Conservation (phyloP, 1,284 basidiomycete species). For the Ceratobasidium sp. region DNA sequence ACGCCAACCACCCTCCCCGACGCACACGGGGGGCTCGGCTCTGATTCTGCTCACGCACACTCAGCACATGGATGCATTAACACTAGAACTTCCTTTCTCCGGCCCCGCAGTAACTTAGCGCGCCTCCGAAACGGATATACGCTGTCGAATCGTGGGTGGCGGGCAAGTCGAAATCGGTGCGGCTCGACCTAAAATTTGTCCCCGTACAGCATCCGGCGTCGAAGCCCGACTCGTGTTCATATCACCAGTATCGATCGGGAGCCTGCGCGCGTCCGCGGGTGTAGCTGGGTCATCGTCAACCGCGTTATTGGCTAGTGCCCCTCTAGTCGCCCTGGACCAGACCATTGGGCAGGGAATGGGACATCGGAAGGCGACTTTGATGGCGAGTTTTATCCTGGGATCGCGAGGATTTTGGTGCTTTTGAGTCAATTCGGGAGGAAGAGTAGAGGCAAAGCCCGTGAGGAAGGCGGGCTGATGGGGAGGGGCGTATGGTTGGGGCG, state of each 20-base stretch:
- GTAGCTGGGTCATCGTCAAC: slow-evolving; percentile 20
- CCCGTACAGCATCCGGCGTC: slow-evolving; percentile 31
- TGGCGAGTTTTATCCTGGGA: slow-evolving; percentile 41
- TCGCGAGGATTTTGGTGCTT: slow-evolving; percentile 31
- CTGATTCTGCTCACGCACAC: slow-evolving; percentile 90
- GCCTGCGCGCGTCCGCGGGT: too few species aligned
- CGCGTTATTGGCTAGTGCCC: slow-evolving; percentile 33
- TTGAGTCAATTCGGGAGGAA: slow-evolving; percentile 28
- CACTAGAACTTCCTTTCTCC: slow-evolving; percentile 61
- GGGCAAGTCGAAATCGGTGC: slow-evolving; percentile 42
- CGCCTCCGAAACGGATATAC: slow-evolving; percentile 47
- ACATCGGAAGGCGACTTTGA: slow-evolving; percentile 32
- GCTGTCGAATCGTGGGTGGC: slow-evolving; percentile 36
- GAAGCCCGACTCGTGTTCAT: slow-evolving; percentile 8
- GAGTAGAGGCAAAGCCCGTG: not conserved
- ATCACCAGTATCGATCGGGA: slow-evolving; percentile 19
- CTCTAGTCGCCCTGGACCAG: slow-evolving; percentile 29
- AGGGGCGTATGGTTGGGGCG: not conserved
- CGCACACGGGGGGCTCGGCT: slow-evolving; percentile 62
- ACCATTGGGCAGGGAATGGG: slow-evolving; percentile 2
- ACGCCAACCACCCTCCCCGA: too few species aligned
- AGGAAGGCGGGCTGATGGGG: not conserved
- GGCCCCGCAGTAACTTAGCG: slow-evolving; percentile 45
- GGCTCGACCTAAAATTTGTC: not conserved
- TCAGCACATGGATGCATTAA: slow-evolving; percentile 79